Evolutionary conservation across 2,329 filamentous ascomycete species (phyloP).

Genomic region (Colletotrichum cuscutae): DNA sequence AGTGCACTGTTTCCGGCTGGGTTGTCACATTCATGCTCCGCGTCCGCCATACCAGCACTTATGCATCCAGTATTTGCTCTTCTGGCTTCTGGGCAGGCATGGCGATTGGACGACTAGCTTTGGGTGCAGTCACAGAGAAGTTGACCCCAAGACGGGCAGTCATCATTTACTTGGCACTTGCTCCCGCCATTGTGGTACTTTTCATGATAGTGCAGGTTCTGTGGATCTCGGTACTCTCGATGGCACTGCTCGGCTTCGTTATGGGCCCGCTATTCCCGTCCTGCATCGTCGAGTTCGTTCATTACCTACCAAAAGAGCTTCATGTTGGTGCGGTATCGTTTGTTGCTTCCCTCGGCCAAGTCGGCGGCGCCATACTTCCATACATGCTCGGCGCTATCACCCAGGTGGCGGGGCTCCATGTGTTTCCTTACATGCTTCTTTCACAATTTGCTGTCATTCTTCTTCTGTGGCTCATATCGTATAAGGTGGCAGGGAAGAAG

Average conservation of each 20-base stretch:
- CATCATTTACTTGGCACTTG: background rate
- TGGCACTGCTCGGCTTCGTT: conserved; percentile 29
- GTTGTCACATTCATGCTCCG: conserved; percentile 57
- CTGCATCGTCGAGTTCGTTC: conserved; percentile 11
- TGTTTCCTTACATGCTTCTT: conserved; percentile 46
- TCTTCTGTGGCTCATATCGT: conserved; percentile 29
- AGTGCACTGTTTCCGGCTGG: conserved; percentile 57
- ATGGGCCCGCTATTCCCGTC: conserved; percentile 35
- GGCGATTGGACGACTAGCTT: conserved; percentile 48
- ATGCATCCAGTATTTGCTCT: conserved; percentile 51
- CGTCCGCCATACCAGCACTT: conserved; percentile 47
- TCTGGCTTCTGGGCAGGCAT: conserved; percentile 57
- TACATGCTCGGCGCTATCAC: conserved; percentile 54
- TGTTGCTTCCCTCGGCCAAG: conserved; percentile 54
- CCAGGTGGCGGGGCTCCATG: conserved; percentile 48
- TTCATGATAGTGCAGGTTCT: conserved; percentile 11
- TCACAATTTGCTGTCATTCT: conserved; percentile 36
- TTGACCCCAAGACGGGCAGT: conserved; percentile 39
- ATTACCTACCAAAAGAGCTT: conserved; percentile 39
- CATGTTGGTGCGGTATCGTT: conserved; percentile 56
- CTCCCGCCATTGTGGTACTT: background rate
- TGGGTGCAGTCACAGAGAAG: conserved; percentile 45
- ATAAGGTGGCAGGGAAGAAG: background rate
- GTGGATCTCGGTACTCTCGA: conserved; percentile 17
- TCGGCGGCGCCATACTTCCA: conserved; percentile 54